Evolutionary conservation across 2,329 filamentous ascomycete species (phyloP), one percentile per base, ranked within the genome.

Genomic region (Fusarium xyrophilum): DNA sequence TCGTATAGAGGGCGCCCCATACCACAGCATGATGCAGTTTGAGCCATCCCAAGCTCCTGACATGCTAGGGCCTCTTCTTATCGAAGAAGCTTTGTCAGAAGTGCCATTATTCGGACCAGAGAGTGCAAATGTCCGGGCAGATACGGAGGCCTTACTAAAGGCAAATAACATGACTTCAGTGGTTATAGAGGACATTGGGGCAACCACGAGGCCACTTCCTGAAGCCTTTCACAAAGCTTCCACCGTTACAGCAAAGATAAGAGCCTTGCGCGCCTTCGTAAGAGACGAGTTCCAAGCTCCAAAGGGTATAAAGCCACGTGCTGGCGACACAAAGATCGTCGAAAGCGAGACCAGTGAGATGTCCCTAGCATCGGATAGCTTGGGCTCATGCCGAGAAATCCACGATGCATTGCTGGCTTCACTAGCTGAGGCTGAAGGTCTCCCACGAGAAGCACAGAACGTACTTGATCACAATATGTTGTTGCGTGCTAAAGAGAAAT

Each of bases 381-480:
- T 79, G 5, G 77, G 76, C 6, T 85, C 86, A 17, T 88, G 86
- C 58, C 81, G 84, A 21, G 84, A 89, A 65, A 80, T 85, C 32
- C 87, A 89, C 67, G 88, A 90, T 68, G 80, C 82, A 44, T 76
- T 88, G 23, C 78, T 88, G 3, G 76, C 76, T 12, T 80, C 81
- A 2, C 80, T 84, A 15, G 74, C 81, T 28, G 79, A 82, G 42
- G 80, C 80, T 4, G 79, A 78, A 39, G 82, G 82, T 2, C 79
- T 87, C 8, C 82, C 86, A 1, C 80, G 79, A 40, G 81, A 85
- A 62, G 85, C 84, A 2, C 85, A 87, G 54, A 79, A 79, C 17
- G 76, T 86, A 11, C 73, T 88, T 15, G 85, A 89, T 63, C 85
- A 89, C 64, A 76, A 82, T 7, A 88, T 89, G 82, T 78, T 90